These are phyloP conservation scores for Boletus huronensis DNA, from an alignment of 768 basidiomycete species.

Conservation along the genomic window DNA sequence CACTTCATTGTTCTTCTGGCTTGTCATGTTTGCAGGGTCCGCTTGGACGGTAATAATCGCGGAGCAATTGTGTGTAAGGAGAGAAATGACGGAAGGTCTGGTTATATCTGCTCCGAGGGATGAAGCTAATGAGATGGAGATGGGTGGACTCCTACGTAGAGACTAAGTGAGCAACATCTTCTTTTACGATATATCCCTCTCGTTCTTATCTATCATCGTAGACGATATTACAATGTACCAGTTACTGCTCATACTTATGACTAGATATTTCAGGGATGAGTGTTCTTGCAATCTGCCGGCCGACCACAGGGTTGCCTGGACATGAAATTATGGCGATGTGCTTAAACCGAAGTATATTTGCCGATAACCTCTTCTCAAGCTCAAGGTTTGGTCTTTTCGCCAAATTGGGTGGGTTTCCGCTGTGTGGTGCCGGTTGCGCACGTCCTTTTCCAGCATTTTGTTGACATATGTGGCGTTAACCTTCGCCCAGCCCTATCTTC, in stretches of 20 bases:
- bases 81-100: slow-evolving; percentile 88
- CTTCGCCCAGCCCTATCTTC: slow-evolving; percentile 4
- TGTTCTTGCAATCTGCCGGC: slow-evolving; percentile 3
- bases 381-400: slow-evolving; percentile 12
- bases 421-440: slow-evolving; percentile 3
- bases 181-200: slow-evolving; percentile 3
- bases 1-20: slow-evolving; percentile 91
- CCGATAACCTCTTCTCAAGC: slow-evolving; percentile 7
- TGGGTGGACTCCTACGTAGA: slow-evolving; percentile 49
- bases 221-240: slow-evolving; percentile 24
- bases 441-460: neutral
- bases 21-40: slow-evolving; percentile 67
- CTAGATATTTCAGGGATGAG: slow-evolving; percentile 13
- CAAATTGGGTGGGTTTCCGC: neutral
- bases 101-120: slow-evolving; percentile 43
- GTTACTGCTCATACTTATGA: slow-evolving; percentile 13
- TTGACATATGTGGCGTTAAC: slow-evolving; percentile 18
- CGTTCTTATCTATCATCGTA: slow-evolving; percentile 6
- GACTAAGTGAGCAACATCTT: slow-evolving; percentile 49
- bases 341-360: neutral
- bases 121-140: slow-evolving; percentile 53
- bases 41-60: slow-evolving; percentile 74
- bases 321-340: slow-evolving; percentile 6
- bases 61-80: slow-evolving; percentile 87
- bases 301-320: neutral